Percentiles rank a stretch among this genome's conserved stretches.
Evolutionary conservation across 2,329 filamentous ascomycete genomes (phyloP).

Genomic region (Fusarium foetens): DNA sequence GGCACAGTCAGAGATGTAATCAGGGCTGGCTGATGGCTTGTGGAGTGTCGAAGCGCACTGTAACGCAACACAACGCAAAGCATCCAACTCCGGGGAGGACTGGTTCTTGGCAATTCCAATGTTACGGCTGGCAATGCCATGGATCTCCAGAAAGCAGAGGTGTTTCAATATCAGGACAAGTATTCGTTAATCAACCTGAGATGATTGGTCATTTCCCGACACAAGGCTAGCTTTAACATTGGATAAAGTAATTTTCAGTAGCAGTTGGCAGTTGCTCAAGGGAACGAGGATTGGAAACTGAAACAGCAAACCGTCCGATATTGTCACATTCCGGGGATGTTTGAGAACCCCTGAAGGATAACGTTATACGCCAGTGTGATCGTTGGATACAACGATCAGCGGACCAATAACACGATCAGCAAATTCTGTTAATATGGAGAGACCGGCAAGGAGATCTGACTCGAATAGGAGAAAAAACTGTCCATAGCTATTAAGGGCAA

Average conservation of each 20-base stretch:
- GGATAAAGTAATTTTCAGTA: not conserved
- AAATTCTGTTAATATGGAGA: not conserved
- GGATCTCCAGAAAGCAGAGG: not conserved
- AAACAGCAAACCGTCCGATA: slow-evolving; percentile 18
- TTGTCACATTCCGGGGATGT: not conserved
- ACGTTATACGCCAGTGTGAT: slow-evolving; percentile 9
- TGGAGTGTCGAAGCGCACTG: not conserved
- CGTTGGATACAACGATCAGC: not conserved
- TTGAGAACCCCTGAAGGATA: slow-evolving; percentile 1
- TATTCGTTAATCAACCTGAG: not conserved
- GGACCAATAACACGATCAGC: not conserved
- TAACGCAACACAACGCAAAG: not conserved
- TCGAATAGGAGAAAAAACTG: slow-evolving; percentile 21
- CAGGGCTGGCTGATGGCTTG: not conserved
- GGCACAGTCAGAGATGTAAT: slow-evolving; percentile 3
- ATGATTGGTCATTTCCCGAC: not conserved
- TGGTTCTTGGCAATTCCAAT: slow-evolving; percentile 14
- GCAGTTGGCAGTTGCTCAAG: not conserved
- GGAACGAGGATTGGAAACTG: slow-evolving; percentile 2
- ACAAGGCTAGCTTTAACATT: not conserved
- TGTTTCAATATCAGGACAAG: not conserved
- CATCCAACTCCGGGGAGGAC: slow-evolving; percentile 3
- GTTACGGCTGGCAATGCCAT: not conserved
- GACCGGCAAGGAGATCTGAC: not conserved
- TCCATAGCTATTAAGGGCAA: not conserved